These are phyloP conservation scores for Aegilops longissima DNA, from an alignment of 176 grass and related monocot genomes.

Conservation along the genomic window DNA sequence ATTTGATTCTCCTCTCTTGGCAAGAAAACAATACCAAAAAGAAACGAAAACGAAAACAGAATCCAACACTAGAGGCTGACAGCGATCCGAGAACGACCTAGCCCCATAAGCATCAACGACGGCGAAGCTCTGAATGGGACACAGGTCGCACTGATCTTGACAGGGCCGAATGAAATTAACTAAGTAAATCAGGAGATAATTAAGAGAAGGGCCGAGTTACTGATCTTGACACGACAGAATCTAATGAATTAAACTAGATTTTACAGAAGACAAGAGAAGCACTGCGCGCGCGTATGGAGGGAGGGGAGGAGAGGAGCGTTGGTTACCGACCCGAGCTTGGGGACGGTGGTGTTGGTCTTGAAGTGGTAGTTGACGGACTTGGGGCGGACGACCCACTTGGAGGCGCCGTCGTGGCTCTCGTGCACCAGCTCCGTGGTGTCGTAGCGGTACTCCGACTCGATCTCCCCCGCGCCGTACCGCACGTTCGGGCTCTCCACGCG, in stretches of 20 bases:
- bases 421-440: constrained; percentile 93
- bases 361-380: constrained; percentile 86
- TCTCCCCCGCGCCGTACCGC: constrained; percentile 63
- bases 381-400: constrained; percentile 76
- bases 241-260: no score
- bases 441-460: constrained; percentile 91
- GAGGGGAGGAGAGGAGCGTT: background rate
- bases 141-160: no score
- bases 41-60: background rate
- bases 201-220: no score
- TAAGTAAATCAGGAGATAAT: no score
- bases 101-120: background rate
- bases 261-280: background rate
- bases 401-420: constrained; percentile 72
- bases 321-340: constrained; percentile 74
- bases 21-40: background rate
- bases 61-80: background rate
- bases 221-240: no score
- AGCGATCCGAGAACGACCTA: background rate
- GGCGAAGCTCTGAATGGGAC: background rate
- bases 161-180: no score
- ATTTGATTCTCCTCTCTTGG: background rate
- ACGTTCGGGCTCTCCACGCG: constrained; percentile 91
- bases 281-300: background rate
- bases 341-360: constrained; percentile 68